Conservation (phyloP, 1,284 basidiomycete species). For the Pseudozyma tsukubaensis region DNA sequence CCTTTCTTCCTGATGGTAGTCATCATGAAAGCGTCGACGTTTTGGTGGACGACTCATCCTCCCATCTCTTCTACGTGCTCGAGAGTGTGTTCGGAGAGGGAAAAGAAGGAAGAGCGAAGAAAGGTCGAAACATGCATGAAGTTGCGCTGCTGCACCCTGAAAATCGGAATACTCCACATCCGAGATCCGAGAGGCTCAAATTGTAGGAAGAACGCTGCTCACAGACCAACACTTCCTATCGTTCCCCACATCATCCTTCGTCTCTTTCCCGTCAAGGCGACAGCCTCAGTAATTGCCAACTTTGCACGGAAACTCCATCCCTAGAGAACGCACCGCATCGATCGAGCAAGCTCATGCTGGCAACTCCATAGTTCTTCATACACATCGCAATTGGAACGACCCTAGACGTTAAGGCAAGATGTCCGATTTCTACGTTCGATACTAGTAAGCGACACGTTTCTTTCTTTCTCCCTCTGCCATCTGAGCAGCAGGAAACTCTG, state of each 20-base stretch:
- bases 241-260: slow-evolving; percentile 2
- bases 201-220: slow-evolving; percentile 3
- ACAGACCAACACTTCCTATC: slow-evolving; percentile 4
- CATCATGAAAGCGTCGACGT: slow-evolving; percentile 6
- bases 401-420: slow-evolving; percentile 19
- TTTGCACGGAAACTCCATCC: neutral
- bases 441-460: slow-evolving; percentile 56
- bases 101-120: neutral
- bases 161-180: slow-evolving; percentile 28
- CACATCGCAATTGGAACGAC: neutral
- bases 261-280: neutral
- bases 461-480: neutral
- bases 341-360: neutral
- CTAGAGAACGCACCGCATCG: neutral
- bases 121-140: neutral
- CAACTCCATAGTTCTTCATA: neutral
- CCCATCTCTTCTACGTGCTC: neutral
- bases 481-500: neutral
- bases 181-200: slow-evolving; percentile 21
- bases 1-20: neutral
- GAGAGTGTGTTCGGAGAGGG: neutral
- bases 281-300: neutral
- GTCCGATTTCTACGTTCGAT: slow-evolving; percentile 67
- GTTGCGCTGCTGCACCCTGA: slow-evolving; percentile 5
- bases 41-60: slow-evolving; percentile 18